Base-by-base conservation (phyloP, 176 grass and related monocot species). In the Hordeum marinum region DNA sequence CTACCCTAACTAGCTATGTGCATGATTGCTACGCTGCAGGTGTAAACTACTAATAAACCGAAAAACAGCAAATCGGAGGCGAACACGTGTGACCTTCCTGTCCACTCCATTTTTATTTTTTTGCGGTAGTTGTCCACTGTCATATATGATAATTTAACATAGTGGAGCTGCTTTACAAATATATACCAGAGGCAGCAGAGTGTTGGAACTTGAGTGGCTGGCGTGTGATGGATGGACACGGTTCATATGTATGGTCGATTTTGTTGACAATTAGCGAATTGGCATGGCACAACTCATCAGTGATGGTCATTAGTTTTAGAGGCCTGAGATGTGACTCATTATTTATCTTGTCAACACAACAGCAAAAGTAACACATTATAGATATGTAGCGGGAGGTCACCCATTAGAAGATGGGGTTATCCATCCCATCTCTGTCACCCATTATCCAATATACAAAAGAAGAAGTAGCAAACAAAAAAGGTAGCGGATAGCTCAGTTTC, bases 261-360 rank as follows among this genome's bases (percentile, higher is more conserved):
- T 83, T 50, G 2, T 83, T 83, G 26, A 63, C 48, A 74, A 61
- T 36, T 67, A 21, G 11, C 83, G 62, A 81, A 85, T 77, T 15
- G 57, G 14, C 14, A 69, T 52, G 31, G 27, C 78, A 69, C 77
- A 85, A 31, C 71, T 62, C 69, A 50, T 61, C 23, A 15, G 52
- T 57, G 52, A 21, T 21, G 6, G 0, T 0, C 52, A 57, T 21
- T 57, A 57, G 7, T 57, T 57, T 57, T 57, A 57, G 52, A 11
- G 15, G 39, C 6, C 77, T 24, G 1, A 41, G 78, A 77, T 85
- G 82, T 76, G 78, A 77, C 83, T 31, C n/a, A 12, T 37, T 24
- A 68, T 60, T 68, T 2, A 40, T 34, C 20, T 39, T 46, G 59
- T 84, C 87, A 67, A 26, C 21, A 26, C 21, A 18, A 20, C 31